Conservation (phyloP, 2,329 filamentous ascomycete genomes). For the Colletotrichum cordylinicola region DNA sequence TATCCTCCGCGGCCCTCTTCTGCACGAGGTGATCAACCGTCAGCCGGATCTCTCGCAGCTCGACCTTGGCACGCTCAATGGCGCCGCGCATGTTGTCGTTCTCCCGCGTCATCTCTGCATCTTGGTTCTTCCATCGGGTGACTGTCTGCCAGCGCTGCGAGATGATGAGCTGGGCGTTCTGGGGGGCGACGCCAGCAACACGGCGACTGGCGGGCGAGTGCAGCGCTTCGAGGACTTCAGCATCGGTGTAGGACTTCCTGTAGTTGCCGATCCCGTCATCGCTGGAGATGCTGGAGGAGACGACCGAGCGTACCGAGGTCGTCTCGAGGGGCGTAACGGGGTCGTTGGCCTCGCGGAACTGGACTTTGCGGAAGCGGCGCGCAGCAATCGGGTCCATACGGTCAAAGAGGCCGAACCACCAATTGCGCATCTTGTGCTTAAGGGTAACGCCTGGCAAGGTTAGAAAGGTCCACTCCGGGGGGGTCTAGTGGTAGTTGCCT, state of each 20-base stretch:
- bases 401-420: slow-evolving; percentile 21
- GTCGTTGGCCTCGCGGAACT: slow-evolving; percentile 7
- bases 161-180: slow-evolving; percentile 23
- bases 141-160: slow-evolving; percentile 23
- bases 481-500: not conserved
- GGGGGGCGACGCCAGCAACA: slow-evolving; percentile 25
- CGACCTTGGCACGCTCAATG: not conserved
- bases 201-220: slow-evolving; percentile 21
- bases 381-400: slow-evolving; percentile 22
- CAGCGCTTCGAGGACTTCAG: slow-evolving; percentile 27
- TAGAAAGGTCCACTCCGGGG: not conserved
- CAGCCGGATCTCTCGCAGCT: slow-evolving; percentile 18
- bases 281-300: not conserved
- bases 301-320: not conserved
- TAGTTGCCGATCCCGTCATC: not conserved
- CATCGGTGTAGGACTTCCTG: not conserved
- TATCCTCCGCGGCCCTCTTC: slow-evolving; percentile 7
- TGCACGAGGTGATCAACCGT: slow-evolving; percentile 24
- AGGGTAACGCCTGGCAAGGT: slow-evolving; percentile 3
- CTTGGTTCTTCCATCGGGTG: slow-evolving; percentile 3
- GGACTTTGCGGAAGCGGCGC: slow-evolving; percentile 9
- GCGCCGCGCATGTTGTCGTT: slow-evolving; percentile 7
- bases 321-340: slow-evolving; percentile 2
- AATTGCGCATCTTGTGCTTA: slow-evolving; percentile 20
- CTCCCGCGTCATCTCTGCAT: not conserved